Percentiles rank a stretch among this genome's conserved stretches.
Conservation (phyloP, 495 filamentous ascomycete genomes). For the Penicillium salamii region DNA sequence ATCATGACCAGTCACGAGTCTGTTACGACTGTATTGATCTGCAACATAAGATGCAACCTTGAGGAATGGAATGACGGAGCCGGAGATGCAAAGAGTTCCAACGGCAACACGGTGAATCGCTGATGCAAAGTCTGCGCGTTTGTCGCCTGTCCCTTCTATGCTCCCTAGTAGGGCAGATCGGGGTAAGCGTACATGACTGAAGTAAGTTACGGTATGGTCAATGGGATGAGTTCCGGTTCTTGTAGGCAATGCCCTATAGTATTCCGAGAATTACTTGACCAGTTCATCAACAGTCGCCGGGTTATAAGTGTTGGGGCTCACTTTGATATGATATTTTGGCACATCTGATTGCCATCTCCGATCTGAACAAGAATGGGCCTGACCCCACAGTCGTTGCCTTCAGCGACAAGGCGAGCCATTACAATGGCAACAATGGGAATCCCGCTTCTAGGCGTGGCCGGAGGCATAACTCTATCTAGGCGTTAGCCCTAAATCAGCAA, state of each 20-base stretch:
- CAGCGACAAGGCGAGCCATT: slow-evolving; percentile 31
- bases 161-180: slow-evolving; percentile 26
- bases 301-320: neutral
- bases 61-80: slow-evolving; percentile 18
- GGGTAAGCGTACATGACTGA: slow-evolving; percentile 31
- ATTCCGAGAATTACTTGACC: neutral
- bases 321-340: slow-evolving; percentile 27
- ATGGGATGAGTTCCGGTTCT: slow-evolving; percentile 26
- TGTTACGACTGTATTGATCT: slow-evolving; percentile 17
- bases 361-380: slow-evolving; percentile 33
- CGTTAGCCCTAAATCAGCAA: neutral
- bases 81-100: slow-evolving; percentile 23
- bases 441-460: slow-evolving; percentile 24
- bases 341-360: slow-evolving; percentile 27
- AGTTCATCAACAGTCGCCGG: too few species aligned
- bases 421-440: slow-evolving; percentile 29
- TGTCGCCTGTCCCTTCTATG: slow-evolving; percentile 10
- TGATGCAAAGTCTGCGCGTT: slow-evolving; percentile 20
- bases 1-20: slow-evolving; percentile 14
- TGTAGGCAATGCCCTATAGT: slow-evolving; percentile 18
- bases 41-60: slow-evolving; percentile 14
- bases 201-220: slow-evolving; percentile 36
- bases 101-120: slow-evolving; percentile 25
- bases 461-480: slow-evolving; percentile 30
- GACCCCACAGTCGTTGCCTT: slow-evolving; percentile 27